These are phyloP conservation scores for Penicillium sp. DNA, from an alignment of 2,329 filamentous ascomycete genomes.

Conservation along the genomic window DNA sequence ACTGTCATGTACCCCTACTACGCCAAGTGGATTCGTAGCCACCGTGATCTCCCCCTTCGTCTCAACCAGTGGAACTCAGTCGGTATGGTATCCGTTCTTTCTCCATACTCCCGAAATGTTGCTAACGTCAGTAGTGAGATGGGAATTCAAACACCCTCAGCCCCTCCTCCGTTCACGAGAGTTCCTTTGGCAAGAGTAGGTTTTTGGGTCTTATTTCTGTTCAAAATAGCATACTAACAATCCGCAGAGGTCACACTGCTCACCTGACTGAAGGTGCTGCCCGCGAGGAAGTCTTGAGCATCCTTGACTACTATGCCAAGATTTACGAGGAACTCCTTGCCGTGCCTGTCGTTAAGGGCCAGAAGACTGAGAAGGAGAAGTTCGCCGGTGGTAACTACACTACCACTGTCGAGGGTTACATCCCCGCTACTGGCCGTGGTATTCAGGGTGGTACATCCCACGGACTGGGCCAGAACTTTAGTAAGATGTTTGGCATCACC, in stretches of 20 bases:
- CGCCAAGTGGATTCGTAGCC: conserved; percentile 90
- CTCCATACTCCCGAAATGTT: not conserved
- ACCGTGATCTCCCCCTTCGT: conserved; percentile 85
- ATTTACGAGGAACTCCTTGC: conserved; percentile 91
- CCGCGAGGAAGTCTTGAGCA: conserved; percentile 77
- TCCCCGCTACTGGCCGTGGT: conserved; percentile 86
- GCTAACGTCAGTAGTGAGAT: conserved; percentile 32
- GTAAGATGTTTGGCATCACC: conserved; percentile 97
- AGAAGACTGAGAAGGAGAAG: conserved; percentile 96
- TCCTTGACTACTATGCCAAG: conserved; percentile 82
- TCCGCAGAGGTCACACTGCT: conserved; percentile 63
- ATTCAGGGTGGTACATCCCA: conserved; percentile 96
- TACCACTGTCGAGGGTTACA: conserved; percentile 93
- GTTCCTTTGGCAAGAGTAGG: conserved; percentile 84
- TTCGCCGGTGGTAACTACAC: conserved; percentile 96
- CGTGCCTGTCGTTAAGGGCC: conserved; percentile 84
- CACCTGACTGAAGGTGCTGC: conserved; percentile 77
- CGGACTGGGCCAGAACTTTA: conserved; percentile 93
- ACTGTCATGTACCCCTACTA: conserved; percentile 95
- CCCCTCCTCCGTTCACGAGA: conserved; percentile 85
- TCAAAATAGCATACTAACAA: not conserved
- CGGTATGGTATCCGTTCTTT: conserved; percentile 23
- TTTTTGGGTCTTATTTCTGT: too few species aligned
- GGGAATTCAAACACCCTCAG: conserved; percentile 90
- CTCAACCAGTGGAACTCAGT: conserved; percentile 98